Evolutionary conservation across 164 flowering plant genomes (phyloP).

Genomic region (Hamamelis virginiana): DNA sequence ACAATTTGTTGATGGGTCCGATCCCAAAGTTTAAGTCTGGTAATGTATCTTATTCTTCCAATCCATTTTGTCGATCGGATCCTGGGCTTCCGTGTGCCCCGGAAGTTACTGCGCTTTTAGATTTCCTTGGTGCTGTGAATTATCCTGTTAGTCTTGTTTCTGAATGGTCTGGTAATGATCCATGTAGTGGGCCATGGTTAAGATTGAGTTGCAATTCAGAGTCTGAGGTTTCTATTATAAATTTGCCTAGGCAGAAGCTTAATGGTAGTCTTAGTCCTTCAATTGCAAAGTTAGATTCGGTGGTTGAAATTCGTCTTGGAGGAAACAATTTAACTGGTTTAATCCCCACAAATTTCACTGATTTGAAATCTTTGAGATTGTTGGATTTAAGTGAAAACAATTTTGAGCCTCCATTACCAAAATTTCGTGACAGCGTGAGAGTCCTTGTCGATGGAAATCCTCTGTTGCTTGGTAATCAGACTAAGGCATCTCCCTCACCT

Average conservation of each 20-base stretch:
- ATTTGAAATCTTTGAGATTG: slow-evolving; percentile 44
- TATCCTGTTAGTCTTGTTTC: slow-evolving; percentile 54
- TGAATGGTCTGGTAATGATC: slow-evolving; percentile 75
- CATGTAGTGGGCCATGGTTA: slow-evolving; percentile 65
- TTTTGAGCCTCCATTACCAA: slow-evolving; percentile 67
- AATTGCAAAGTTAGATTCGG: slow-evolving; percentile 52
- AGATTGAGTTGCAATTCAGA: slow-evolving; percentile 52
- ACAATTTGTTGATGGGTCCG: slow-evolving; percentile 60
- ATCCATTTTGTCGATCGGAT: slow-evolving; percentile 53
- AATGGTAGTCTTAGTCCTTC: slow-evolving; percentile 77
- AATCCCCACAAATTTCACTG: slow-evolving; percentile 46
- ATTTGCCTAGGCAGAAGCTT: slow-evolving; percentile 47
- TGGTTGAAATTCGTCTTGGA: slow-evolving; percentile 41
- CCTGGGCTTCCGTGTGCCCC: slow-evolving; percentile 58
- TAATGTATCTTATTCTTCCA: slow-evolving; percentile 32
- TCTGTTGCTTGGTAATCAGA: slow-evolving; percentile 18
- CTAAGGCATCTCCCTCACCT: slow-evolving; percentile 18
- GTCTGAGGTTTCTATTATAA: slow-evolving; percentile 46
- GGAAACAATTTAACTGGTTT: slow-evolving; percentile 50
- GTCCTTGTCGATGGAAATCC: slow-evolving; percentile 51
- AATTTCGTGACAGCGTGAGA: slow-evolving; percentile 40
- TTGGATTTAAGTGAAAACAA: slow-evolving; percentile 65
- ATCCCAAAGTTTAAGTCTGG: slow-evolving; percentile 48
- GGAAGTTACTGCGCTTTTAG: slow-evolving; percentile 61
- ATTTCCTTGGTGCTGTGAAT: slow-evolving; percentile 52